A percentile compares a stretch with the other conserved stretches of the same genome.
Conservation (phyloP, 306 rosid species). For the Corylus americana region DNA sequence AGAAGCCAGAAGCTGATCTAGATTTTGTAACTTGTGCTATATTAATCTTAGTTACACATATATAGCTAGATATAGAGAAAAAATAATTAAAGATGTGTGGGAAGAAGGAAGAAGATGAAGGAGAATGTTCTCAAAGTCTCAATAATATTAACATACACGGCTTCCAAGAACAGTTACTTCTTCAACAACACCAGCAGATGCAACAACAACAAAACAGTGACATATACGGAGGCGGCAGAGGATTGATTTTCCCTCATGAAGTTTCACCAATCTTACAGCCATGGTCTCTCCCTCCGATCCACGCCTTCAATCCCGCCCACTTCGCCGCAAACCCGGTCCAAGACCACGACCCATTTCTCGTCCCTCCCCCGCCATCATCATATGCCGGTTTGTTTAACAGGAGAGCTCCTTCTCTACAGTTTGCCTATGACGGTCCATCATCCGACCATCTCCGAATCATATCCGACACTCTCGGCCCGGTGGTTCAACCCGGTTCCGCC, state of each 20-base stretch:
- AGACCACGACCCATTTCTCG: constrained; percentile 56
- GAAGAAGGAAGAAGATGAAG: constrained; percentile 64
- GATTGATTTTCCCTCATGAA: constrained; percentile 47
- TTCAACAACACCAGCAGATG: constrained; percentile 63
- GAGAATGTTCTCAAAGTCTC: constrained; percentile 54
- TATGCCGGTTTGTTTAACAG: constrained; percentile 60
- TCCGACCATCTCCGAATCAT: constrained; percentile 70
- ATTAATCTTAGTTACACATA: not conserved
- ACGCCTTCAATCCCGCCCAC: constrained; percentile 51
- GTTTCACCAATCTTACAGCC: constrained; percentile 61
- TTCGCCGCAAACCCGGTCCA: constrained; percentile 34
- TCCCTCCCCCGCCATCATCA: constrained; percentile 51
- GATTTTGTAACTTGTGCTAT: constrained; percentile 16
- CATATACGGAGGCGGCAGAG: constrained; percentile 40
- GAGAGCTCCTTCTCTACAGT: constrained; percentile 66
- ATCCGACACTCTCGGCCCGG: constrained; percentile 69
- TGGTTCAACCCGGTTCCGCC: constrained; percentile 56
- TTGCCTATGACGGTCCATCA: constrained; percentile 66
- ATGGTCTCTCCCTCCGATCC: constrained; percentile 71
- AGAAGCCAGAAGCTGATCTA: constrained; percentile 16
- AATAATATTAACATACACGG: constrained; percentile 58
- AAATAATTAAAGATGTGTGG: constrained; percentile 41
- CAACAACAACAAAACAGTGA: constrained; percentile 36
- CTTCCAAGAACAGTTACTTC: constrained; percentile 61
- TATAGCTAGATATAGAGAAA: not conserved